Conservation (phyloP, 2,329 filamentous ascomycete species). For the Calonectria pseudoturangicola region DNA sequence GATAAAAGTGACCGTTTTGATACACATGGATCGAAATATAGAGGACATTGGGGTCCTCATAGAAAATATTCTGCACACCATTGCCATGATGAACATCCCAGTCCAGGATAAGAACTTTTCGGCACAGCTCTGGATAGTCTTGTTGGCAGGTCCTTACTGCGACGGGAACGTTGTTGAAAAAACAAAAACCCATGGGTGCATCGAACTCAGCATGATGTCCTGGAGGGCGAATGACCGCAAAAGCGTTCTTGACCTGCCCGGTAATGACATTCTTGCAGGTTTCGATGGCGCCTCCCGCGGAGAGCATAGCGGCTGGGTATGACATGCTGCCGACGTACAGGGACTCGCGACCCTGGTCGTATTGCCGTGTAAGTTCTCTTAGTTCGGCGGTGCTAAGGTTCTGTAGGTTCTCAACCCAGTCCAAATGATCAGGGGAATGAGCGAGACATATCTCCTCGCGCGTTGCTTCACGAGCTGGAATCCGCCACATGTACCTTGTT, state of each 20-base stretch:
- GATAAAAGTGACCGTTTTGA: slow-evolving; percentile 89
- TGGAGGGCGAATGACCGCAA: slow-evolving; percentile 95
- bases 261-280: slow-evolving; percentile 93
- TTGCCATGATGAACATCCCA: slow-evolving; percentile 93
- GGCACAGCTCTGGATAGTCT: slow-evolving; percentile 85
- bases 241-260: slow-evolving; percentile 91
- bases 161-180: slow-evolving; percentile 98
- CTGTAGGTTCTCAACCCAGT: slow-evolving; percentile 81
- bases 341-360: slow-evolving; percentile 81
- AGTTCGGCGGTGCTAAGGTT: slow-evolving; percentile 78
- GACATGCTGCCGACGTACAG: slow-evolving; percentile 90
- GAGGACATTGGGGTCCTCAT: slow-evolving; percentile 93
- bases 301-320: slow-evolving; percentile 86
- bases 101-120: slow-evolving; percentile 94
- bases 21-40: slow-evolving; percentile 98
- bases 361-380: slow-evolving; percentile 76
- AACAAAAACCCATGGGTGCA: slow-evolving; percentile 92
- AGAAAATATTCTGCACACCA: slow-evolving; percentile 97
- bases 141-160: slow-evolving; percentile 91
- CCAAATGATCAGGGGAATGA: slow-evolving; percentile 85
- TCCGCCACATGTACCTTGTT: slow-evolving; percentile 82
- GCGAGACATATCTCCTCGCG: slow-evolving; percentile 86
- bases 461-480: slow-evolving; percentile 85
- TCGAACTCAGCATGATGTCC: slow-evolving; percentile 95
- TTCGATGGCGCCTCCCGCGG: slow-evolving; percentile 95